These are phyloP conservation scores for Phialophora tarda DNA, from an alignment of 2,329 filamentous ascomycete genomes.

Conservation along the genomic window DNA sequence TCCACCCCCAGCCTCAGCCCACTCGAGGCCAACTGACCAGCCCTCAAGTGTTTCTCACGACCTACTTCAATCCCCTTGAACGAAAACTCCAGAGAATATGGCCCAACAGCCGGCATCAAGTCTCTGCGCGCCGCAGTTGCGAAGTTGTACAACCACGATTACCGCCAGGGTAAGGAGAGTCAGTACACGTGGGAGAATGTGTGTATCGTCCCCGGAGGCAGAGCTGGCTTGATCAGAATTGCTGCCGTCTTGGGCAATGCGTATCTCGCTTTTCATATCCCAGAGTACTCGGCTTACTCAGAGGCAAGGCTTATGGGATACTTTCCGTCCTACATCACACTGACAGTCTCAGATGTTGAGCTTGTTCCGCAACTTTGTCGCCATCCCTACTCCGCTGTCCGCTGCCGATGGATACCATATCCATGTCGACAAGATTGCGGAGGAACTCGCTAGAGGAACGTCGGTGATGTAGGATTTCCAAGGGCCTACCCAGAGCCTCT, in stretches of 20 bases:
- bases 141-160: constrained; percentile 89
- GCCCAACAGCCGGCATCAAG: constrained; percentile 92
- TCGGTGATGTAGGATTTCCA: constrained; percentile 68
- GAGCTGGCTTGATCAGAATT: constrained; percentile 91
- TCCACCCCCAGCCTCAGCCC: neutral
- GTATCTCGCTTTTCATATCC: constrained; percentile 91
- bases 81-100: constrained; percentile 83
- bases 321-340: neutral
- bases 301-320: constrained; percentile 53
- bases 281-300: constrained; percentile 95
- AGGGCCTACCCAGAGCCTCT: neutral
- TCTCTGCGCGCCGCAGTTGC: constrained; percentile 87
- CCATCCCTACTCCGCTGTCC: constrained; percentile 82
- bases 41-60: constrained; percentile 71
- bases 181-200: constrained; percentile 98
- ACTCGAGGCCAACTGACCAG: neutral
- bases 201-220: constrained; percentile 83
- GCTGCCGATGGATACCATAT: constrained; percentile 91
- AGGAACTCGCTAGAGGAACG: constrained; percentile 84
- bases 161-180: constrained; percentile 82
- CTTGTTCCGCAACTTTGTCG: constrained; percentile 91
- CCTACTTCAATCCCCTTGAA: constrained; percentile 79
- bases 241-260: constrained; percentile 91
- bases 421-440: constrained; percentile 87
- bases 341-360: constrained; percentile 70